Conservation (phyloP, 306 rosid species). For the Rosa lucieae region DNA sequence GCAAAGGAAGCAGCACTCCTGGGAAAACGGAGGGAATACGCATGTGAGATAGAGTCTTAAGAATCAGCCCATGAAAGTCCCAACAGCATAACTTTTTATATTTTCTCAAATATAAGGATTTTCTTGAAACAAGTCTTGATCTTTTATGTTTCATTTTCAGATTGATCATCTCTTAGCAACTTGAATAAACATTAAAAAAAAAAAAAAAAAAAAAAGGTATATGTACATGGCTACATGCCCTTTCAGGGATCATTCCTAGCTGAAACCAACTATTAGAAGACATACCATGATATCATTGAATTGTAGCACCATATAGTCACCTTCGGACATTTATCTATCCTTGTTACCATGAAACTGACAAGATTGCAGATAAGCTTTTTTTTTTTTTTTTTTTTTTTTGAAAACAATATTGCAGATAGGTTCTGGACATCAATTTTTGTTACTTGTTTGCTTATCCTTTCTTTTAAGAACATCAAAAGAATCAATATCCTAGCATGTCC, state of each 20-base stretch:
- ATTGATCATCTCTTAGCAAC: background rate
- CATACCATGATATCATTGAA: background rate
- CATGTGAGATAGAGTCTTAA: constrained; percentile 19
- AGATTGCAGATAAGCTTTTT: background rate
- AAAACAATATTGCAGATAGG: background rate
- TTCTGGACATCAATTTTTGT: background rate
- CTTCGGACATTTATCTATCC: background rate
- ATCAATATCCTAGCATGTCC: constrained; percentile 19
- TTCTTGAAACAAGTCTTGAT: background rate
- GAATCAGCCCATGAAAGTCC: constrained; percentile 5
- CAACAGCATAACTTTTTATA: background rate
- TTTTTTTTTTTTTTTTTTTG: too few relatives aligned
- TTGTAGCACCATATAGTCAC: background rate
- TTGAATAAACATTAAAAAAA: background rate
- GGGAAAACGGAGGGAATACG: constrained; percentile 17
- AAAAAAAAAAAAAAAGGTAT: background rate
- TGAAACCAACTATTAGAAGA: background rate
- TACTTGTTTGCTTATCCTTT: background rate
- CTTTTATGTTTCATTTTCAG: constrained; percentile 5
- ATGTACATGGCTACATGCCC: background rate
- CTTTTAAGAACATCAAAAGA: background rate
- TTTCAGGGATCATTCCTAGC: constrained; percentile 1
- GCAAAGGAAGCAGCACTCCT: constrained; percentile 92
- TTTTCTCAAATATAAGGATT: background rate
- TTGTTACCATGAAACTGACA: background rate